Conservation (phyloP, 371 early-diverging fungal species). For the Actinomortierella ambigua region DNA sequence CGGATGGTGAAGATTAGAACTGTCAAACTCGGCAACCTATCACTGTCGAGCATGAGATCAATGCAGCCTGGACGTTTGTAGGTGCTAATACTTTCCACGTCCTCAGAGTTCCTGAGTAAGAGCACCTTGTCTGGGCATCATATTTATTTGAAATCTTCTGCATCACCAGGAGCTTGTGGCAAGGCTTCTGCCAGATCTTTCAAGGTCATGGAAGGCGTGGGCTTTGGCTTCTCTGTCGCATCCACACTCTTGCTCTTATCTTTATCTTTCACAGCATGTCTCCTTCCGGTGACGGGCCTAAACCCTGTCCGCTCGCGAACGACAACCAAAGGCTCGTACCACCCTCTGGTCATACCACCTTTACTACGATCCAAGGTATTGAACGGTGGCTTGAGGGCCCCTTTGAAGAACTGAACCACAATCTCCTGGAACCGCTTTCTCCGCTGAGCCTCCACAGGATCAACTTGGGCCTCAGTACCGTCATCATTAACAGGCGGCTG, state of each 20-base stretch:
- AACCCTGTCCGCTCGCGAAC: constrained; percentile 45
- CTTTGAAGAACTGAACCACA: constrained; percentile 37
- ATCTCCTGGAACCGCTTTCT: constrained; percentile 45
- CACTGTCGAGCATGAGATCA: too few species aligned
- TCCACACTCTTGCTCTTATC: constrained; percentile 3
- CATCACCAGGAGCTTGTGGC: too few species aligned
- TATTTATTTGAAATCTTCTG: too few species aligned
- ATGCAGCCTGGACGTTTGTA: too few species aligned
- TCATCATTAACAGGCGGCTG: constrained; percentile 25
- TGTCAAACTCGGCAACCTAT: too few species aligned
- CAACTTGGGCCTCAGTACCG: constrained; percentile 10
- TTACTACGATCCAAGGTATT: constrained; percentile 49
- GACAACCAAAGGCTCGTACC: constrained; percentile 45
- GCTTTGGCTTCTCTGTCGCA: neutral
- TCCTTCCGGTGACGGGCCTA: constrained; percentile 30
- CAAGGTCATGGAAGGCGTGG: neutral
- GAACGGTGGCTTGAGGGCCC: constrained; percentile 58
- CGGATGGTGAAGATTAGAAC: too few species aligned
- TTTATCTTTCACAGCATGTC: constrained; percentile 17
- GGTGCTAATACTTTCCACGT: too few species aligned
- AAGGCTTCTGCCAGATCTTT: too few species aligned
- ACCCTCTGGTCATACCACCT: constrained; percentile 40
- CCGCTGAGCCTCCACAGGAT: constrained; percentile 34
- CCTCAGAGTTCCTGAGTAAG: too few species aligned
- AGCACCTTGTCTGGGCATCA: too few species aligned